Evolutionary conservation across 2,329 filamentous ascomycete species (phyloP).

Genomic region (Geosmithia morbida): DNA sequence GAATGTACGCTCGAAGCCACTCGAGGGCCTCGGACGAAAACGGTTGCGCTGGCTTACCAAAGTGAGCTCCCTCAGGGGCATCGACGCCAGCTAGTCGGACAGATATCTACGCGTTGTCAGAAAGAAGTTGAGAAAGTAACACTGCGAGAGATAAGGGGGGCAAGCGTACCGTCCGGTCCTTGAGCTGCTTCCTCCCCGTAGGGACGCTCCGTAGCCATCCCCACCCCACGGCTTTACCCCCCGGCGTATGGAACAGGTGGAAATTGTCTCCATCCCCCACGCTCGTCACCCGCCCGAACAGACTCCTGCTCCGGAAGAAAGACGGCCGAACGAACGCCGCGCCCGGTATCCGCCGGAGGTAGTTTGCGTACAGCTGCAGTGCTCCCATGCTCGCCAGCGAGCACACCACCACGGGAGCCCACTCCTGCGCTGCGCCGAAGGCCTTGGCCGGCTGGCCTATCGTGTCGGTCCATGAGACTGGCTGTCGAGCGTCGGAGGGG

Average conservation of each 20-base stretch:
- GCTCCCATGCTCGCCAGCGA: slow-evolving; percentile 21
- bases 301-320: slow-evolving; percentile 58
- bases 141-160: not conserved
- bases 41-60: slow-evolving; percentile 77
- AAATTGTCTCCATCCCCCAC: slow-evolving; percentile 97
- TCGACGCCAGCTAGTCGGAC: slow-evolving; percentile 85
- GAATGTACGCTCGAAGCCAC: slow-evolving; percentile 65
- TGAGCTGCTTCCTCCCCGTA: slow-evolving; percentile 50
- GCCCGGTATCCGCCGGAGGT: slow-evolving; percentile 72
- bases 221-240: slow-evolving; percentile 79
- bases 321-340: slow-evolving; percentile 59
- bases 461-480: slow-evolving; percentile 23
- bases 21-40: slow-evolving; percentile 65
- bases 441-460: slow-evolving; percentile 14
- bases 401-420: slow-evolving; percentile 22
- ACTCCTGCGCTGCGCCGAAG: slow-evolving; percentile 21
- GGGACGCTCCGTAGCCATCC: slow-evolving; percentile 77
- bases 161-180: slow-evolving; percentile 57
- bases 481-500: slow-evolving; percentile 7
- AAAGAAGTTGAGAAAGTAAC: not conserved
- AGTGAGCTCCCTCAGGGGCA: slow-evolving; percentile 85
- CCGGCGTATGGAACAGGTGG: slow-evolving; percentile 85
- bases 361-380: slow-evolving; percentile 50
- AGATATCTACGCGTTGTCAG: slow-evolving; percentile 45
- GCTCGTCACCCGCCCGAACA: slow-evolving; percentile 79